Percentiles rank a stretch among this genome's conserved stretches.
Evolutionary conservation across 2,329 filamentous ascomycete species (phyloP).

Genomic region (Dissoconium aciculare): DNA sequence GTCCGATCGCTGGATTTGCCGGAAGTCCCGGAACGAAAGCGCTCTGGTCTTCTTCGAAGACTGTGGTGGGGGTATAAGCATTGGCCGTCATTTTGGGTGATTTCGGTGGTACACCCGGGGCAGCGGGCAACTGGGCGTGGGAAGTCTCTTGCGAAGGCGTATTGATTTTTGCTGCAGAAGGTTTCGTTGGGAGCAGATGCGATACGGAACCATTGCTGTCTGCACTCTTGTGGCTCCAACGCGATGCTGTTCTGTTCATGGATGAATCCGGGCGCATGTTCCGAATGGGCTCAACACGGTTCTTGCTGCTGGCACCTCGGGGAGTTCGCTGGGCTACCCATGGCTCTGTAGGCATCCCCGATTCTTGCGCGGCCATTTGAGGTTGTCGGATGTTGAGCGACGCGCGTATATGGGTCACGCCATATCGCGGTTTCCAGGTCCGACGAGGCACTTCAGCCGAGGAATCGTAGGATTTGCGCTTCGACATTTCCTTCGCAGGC

Average conservation of each 20-base stretch:
- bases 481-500: slow-evolving; percentile 4
- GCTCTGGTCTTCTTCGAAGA: slow-evolving; percentile 22
- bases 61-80: slow-evolving; percentile 16
- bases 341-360: too few species aligned
- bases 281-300: too few species aligned
- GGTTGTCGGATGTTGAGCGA: too few species aligned
- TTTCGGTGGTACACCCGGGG: slow-evolving; percentile 2
- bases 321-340: too few species aligned
- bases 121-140: not conserved
- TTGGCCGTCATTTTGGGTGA: slow-evolving; percentile 11
- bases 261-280: too few species aligned
- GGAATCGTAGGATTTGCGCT: slow-evolving; percentile 22
- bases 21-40: slow-evolving; percentile 7
- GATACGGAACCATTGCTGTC: slow-evolving; percentile 18
- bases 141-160: slow-evolving; percentile 2
- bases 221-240: slow-evolving; percentile 12
- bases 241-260: slow-evolving; percentile 8
- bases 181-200: slow-evolving; percentile 22
- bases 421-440: not conserved
- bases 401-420: too few species aligned
- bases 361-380: too few species aligned
- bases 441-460: slow-evolving; percentile 17
- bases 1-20: slow-evolving; percentile 5
- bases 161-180: slow-evolving; percentile 9
- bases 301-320: too few species aligned